Conservation (phyloP, 306 rosid species). For the Trifolium subterraneum region DNA sequence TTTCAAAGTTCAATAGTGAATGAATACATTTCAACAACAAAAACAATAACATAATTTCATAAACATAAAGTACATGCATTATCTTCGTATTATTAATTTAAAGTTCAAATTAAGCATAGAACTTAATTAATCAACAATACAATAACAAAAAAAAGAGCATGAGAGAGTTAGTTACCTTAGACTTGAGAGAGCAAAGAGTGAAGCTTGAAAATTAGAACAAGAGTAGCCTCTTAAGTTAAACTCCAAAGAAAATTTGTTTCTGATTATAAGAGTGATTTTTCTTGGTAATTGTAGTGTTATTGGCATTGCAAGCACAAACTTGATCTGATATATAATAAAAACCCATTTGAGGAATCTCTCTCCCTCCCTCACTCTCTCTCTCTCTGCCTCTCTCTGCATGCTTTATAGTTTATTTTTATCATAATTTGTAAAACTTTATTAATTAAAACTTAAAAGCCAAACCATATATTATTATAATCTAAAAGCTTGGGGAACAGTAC, state of each 20-base stretch:
- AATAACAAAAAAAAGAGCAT: constrained; percentile 6
- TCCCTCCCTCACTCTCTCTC: constrained; percentile 46
- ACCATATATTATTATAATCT: constrained; percentile 20
- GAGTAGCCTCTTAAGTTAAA: constrained; percentile 16
- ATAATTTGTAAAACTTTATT: constrained; percentile 44
- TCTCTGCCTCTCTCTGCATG: constrained; percentile 26
- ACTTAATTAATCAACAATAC: neutral
- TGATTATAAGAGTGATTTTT: constrained; percentile 33
- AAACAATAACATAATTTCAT: neutral
- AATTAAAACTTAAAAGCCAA: constrained; percentile 46
- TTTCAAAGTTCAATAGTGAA: constrained; percentile 18
- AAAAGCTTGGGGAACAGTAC: constrained; percentile 12
- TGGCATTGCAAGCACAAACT: constrained; percentile 35
- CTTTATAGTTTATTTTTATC: constrained; percentile 45
- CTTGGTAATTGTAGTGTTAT: constrained; percentile 1
- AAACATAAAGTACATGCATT: constrained; percentile 20
- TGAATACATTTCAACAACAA: constrained; percentile 22
- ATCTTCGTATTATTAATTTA: constrained; percentile 9
- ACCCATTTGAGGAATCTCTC: constrained; percentile 51
- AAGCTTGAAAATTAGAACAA: constrained; percentile 26
- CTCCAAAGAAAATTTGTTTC: constrained; percentile 13
- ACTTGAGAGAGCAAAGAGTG: constrained; percentile 33
- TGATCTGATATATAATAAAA: constrained; percentile 45
- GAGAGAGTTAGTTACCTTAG: constrained; percentile 13
- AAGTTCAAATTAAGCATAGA: neutral